Percentiles rank a stretch among this genome's conserved stretches.
These are phyloP conservation scores for Immersiporthe knoxdaviesiana DNA, from an alignment of 2,329 filamentous ascomycete species.

Conservation along the genomic window DNA sequence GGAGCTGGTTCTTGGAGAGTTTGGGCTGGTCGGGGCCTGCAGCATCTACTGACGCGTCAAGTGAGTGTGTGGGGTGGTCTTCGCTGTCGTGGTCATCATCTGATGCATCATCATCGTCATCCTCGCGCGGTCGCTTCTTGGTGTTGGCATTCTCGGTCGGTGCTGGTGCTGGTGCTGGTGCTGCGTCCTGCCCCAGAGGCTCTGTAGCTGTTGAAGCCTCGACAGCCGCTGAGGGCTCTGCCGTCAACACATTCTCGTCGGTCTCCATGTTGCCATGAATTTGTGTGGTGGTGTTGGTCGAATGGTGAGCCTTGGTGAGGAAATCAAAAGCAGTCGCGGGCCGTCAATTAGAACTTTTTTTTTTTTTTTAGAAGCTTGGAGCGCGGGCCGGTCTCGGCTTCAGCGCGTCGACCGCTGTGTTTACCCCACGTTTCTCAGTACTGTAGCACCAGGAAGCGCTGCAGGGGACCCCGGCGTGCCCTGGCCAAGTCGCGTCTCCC, in stretches of 20 bases:
- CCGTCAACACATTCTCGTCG: background rate
- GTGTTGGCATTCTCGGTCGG: constrained; percentile 8
- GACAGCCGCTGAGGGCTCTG: background rate
- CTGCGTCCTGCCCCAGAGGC: background rate
- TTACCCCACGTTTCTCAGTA: background rate
- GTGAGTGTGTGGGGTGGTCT: background rate
- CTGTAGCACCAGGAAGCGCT: background rate
- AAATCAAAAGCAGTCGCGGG: background rate
- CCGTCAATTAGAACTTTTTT: constrained; percentile 24
- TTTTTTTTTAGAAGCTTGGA: constrained; percentile 6
- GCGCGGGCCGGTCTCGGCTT: constrained; percentile 15
- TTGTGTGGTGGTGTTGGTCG: too few species aligned
- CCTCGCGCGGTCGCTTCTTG: constrained; percentile 22
- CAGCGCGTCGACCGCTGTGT: background rate
- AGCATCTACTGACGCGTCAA: background rate
- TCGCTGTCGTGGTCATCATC: constrained; percentile 4
- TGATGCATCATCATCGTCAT: constrained; percentile 11
- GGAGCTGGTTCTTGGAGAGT: constrained; percentile 84
- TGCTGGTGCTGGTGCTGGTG: background rate
- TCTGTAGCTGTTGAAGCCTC: background rate
- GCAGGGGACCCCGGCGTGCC: constrained; percentile 1
- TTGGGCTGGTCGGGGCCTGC: constrained; percentile 18
- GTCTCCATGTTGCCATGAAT: constrained; percentile 6
- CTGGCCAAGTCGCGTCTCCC: constrained; percentile 16
- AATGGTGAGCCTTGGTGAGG: background rate